Conservation (phyloP, 805 yeast genomes). For the Saccharomycopsis malanga region DNA sequence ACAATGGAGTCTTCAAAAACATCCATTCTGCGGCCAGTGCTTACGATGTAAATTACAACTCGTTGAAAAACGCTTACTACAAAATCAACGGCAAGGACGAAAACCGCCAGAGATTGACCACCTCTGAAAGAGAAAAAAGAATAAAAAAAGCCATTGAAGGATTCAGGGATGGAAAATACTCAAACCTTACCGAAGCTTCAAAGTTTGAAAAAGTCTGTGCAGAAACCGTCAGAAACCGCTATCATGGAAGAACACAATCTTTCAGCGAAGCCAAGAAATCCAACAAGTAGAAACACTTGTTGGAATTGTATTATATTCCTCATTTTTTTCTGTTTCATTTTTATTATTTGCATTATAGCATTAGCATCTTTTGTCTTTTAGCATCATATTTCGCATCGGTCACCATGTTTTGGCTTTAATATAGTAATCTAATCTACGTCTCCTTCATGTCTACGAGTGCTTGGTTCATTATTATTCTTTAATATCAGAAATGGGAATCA, state of each 20-base stretch:
- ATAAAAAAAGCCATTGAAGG: constrained; percentile 19
- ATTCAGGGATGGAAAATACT: constrained; percentile 18
- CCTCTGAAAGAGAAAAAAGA: constrained; percentile 18
- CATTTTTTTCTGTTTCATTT: background rate
- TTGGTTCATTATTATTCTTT: no score
- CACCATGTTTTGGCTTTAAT: no score
- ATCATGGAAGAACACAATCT: constrained; percentile 22
- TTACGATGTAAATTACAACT: constrained; percentile 20
- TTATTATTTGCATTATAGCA: no score
- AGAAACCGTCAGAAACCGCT: constrained; percentile 21
- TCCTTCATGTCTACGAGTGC: no score
- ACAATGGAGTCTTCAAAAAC: constrained; percentile 18
- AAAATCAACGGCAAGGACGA: constrained; percentile 22
- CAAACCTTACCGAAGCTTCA: constrained; percentile 21
- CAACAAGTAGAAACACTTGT: background rate
- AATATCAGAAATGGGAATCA: no score
- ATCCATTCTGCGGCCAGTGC: constrained; percentile 22
- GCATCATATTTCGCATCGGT: no score
- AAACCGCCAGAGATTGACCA: constrained; percentile 19
- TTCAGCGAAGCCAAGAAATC: constrained; percentile 19
- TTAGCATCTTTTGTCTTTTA: background rate
- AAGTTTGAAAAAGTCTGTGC: constrained; percentile 21
- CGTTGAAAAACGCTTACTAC: constrained; percentile 25
- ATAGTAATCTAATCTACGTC: no score
- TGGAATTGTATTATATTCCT: no score